These are phyloP conservation scores for Backusella australiensis DNA, from an alignment of 192 early-diverging fungal genomes.

Conservation along the genomic window DNA sequence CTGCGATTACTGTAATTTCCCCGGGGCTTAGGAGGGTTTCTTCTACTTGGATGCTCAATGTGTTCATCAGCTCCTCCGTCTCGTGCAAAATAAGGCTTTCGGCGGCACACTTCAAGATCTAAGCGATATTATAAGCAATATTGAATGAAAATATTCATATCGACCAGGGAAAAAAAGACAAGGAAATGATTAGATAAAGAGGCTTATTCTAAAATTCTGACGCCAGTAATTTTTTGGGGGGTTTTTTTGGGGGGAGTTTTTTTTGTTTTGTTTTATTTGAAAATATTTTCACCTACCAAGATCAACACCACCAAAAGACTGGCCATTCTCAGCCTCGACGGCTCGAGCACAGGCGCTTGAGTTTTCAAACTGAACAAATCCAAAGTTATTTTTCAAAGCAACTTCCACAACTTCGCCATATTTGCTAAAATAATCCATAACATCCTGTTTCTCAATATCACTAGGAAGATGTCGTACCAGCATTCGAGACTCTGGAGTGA, in stretches of 20 bases:
- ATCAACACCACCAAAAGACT: conserved; percentile 17
- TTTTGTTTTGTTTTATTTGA: not conserved
- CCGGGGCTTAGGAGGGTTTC: not conserved
- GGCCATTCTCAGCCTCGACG: conserved; percentile 29
- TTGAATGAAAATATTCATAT: not conserved
- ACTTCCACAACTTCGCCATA: conserved; percentile 35
- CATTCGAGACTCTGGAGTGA: conserved; percentile 33
- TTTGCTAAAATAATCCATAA: conserved; percentile 27
- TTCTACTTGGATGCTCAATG: not conserved
- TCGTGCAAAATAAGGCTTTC: conserved; percentile 16
- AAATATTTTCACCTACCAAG: conserved; percentile 25
- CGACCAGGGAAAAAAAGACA: not conserved
- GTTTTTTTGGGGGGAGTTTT: not conserved
- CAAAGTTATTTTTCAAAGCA: conserved; percentile 23
- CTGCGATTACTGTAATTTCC: not conserved
- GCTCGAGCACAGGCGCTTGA: conserved; percentile 25
- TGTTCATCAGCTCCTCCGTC: not conserved
- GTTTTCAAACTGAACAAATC: conserved; percentile 37
- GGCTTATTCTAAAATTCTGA: not conserved
- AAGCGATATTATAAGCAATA: not conserved
- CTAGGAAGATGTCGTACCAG: conserved; percentile 24
- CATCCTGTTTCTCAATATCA: conserved; percentile 16
- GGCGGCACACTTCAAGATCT: conserved; percentile 8
- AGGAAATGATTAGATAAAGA: not conserved
- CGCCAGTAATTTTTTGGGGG: not conserved